Evolutionary conservation across 2,329 filamentous ascomycete genomes (phyloP), one percentile per base, ranked within the genome.

Genomic region (Neofusicoccum sp.): DNA sequence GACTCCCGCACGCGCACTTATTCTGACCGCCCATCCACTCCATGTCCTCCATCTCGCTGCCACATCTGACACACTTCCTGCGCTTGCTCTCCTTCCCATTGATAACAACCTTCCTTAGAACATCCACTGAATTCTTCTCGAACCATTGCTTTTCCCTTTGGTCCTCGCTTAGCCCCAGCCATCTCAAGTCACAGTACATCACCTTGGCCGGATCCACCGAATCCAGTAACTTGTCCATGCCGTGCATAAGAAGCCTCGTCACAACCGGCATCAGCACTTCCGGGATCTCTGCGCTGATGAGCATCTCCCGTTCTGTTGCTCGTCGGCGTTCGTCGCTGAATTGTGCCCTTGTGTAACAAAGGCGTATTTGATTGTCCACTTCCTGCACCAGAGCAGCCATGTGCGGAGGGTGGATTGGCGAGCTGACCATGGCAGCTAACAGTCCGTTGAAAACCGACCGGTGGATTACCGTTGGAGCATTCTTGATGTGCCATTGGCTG

Each of bases 101-200:
- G 3, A 64, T 37, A 3, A 64, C 61, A 49, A 76, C 75, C 77
- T 84, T 87, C 71, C 83, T 81, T 39, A 87, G 75, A 33, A 85
- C 80, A 70, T 87, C 86, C 7, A 83, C 79, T 29, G 89, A 81
- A 70, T 87, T 82, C 34, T 80, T 78, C n/a, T 83, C 81, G 65
- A 84, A 85, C 74, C 89, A 91, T 8, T 83, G 76, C 66, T 87
- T 85, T 4, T 83, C 84, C 16, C 79, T 78, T 12, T 76, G 76
- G 64, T 88, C 85, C 60, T 88, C 83, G 8, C 84, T 82, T 12
- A 92, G 79, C 4, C 89, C 89, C 9, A 95, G 80, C 72, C 91
- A 84, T 54, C 81, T 82, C 62, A 88, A 91, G 71, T 95, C 86
- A 54, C 86, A 85, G 75, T 92, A 90, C 77, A 90, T 91, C 54